A percentile compares a stretch with the other conserved stretches of the same genome.
These are phyloP conservation scores for Beta vulgaris DNA, from an alignment of 148 eudicot species.

Conservation along the genomic window DNA sequence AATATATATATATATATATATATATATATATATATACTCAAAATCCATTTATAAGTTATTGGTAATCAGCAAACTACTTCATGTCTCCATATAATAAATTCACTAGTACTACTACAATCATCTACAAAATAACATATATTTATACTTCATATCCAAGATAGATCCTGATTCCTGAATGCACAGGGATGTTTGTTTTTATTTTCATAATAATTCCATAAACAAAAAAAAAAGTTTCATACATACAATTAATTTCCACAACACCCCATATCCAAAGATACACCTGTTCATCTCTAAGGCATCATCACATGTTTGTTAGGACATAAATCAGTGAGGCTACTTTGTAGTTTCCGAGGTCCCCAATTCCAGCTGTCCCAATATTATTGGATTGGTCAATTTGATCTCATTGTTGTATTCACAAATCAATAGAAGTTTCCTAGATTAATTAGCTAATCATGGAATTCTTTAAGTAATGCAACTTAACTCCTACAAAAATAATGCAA, in stretches of 20 bases:
- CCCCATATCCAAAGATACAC: slow-evolving; percentile 22
- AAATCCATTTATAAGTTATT: no score
- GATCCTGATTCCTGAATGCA: slow-evolving; percentile 28
- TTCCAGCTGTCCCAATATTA: slow-evolving; percentile 20
- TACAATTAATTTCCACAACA: slow-evolving; percentile 9
- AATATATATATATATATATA: no score
- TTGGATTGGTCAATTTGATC: slow-evolving; percentile 23
- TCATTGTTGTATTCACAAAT: slow-evolving; percentile 9
- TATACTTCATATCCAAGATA: slow-evolving; percentile 27
- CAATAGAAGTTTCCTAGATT: slow-evolving; percentile 4
- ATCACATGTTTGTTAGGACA: slow-evolving; percentile 33
- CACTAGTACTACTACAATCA: no score
- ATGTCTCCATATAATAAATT: no score
- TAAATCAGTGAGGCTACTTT: slow-evolving; percentile 3
- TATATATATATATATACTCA: no score
- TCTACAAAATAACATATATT: not conserved
- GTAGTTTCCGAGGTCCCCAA: slow-evolving; percentile 34
- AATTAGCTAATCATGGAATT: slow-evolving; percentile 13
- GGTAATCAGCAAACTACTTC: no score
- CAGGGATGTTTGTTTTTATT: slow-evolving; percentile 31
- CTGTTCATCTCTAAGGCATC: slow-evolving; percentile 23
- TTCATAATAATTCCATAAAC: not conserved
- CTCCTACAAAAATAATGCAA: not conserved
- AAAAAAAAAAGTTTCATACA: not conserved
- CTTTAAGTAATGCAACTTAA: not conserved